Conservation (phyloP, 352 stramenopile genomes). For the Plasmopara viticola region DNA sequence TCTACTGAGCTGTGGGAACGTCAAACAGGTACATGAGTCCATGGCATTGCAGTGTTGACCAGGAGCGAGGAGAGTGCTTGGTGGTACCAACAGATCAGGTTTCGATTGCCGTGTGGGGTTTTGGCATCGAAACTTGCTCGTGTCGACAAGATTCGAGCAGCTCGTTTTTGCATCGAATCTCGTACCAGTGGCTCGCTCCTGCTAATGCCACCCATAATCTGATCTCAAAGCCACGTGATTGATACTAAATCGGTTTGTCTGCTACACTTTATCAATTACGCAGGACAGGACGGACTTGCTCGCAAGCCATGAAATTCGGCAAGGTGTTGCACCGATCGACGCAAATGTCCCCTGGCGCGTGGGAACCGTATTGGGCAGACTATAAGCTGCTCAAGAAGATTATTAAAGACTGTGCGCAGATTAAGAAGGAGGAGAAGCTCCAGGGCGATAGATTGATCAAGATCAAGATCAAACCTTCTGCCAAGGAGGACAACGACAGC, state of each 20-base stretch:
- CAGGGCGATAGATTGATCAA: slow-evolving; percentile 65
- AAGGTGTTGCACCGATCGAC: slow-evolving; percentile 85
- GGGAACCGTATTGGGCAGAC: slow-evolving; percentile 77
- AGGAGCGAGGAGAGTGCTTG: slow-evolving; percentile 1
- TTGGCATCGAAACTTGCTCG: slow-evolving; percentile 1
- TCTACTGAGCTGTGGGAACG: slow-evolving; percentile 7
- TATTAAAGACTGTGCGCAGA: slow-evolving; percentile 87
- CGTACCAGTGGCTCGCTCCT: slow-evolving; percentile 17
- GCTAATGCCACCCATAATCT: slow-evolving; percentile 7
- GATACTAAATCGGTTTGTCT: slow-evolving; percentile 22
- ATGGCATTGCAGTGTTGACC: neutral
- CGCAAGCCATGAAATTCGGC: slow-evolving; percentile 72
- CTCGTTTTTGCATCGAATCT: slow-evolving; percentile 35
- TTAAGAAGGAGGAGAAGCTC: slow-evolving; percentile 83
- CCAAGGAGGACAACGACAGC: slow-evolving; percentile 83
- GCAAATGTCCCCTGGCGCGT: slow-evolving; percentile 70
- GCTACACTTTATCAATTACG: slow-evolving; percentile 5
- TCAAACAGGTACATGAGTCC: slow-evolving; percentile 9
- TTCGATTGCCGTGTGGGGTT: neutral
- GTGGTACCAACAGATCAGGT: neutral
- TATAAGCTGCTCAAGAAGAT: slow-evolving; percentile 88
- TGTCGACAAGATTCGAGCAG: slow-evolving; percentile 22
- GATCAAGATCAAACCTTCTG: slow-evolving; percentile 70
- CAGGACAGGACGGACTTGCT: neutral
- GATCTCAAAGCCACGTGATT: neutral